Base-by-base conservation (phyloP, 805 yeast species). In the Metschnikowia drakensbergensis region DNA sequence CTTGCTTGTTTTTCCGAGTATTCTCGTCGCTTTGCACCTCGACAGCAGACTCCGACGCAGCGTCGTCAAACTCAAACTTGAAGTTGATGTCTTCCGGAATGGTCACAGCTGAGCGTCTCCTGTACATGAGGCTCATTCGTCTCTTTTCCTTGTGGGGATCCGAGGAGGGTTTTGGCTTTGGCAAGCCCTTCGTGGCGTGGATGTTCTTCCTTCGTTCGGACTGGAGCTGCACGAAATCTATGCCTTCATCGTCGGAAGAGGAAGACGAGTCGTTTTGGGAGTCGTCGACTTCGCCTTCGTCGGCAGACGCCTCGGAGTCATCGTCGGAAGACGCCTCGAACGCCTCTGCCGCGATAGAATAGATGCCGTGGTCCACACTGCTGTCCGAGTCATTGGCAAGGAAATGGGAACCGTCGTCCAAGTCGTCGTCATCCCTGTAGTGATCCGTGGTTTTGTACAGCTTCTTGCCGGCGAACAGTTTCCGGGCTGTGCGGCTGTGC, bases 211-310 rank as follows among this genome's bases (percentile, higher is more conserved):
- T 76, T 52, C 82, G 72, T 61, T 84, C 85, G 7, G 84, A 86
- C 32, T 87, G 86, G 51, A 86, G 66, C 61, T 79, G 80, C 11
- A 86, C 87, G 62, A 83, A 84, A 65, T 86, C 92, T 2, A 85
- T 81, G 55, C 81, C 82, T 33, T 82, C 82, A 55, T 82, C 88
- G 56, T 80, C 84, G 4, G 56, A 52, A 3, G 59, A 55, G 0
- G 84, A 80, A 22, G 44, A 41, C 6, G 46, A 41, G 25, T 49
- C 51, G 29, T 36, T 42, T 28, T 66, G 37, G 2, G 44, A 41
- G 37, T 42, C 45, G 22, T 42, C 35, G 27, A 11, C 69, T 37
- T 68, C 69, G 5, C 65, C 60, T 4, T 49, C 54, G 25, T 60
- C 63, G 11, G 57, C 60, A 11, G 53, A 59, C 9, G 65, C 72